Evolutionary conservation across 2,329 filamentous ascomycete species (phyloP).

Genomic region (Penicillium hesseltinei): DNA sequence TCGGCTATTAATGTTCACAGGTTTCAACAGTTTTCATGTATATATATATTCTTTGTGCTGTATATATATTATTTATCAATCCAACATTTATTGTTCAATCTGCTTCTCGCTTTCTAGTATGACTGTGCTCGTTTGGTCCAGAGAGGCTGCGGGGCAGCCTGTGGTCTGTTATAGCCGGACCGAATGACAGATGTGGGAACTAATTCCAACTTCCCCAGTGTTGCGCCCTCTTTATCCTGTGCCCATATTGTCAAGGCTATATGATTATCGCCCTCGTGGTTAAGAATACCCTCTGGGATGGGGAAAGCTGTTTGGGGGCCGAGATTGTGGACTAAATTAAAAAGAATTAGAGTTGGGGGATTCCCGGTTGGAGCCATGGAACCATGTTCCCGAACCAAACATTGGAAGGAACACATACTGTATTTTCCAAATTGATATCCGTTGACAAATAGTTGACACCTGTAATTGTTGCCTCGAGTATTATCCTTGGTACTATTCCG

Average conservation of each 20-base stretch:
- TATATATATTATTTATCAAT: background rate
- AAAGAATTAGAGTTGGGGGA: background rate
- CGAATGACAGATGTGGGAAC: constrained; percentile 3
- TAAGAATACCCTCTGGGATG: constrained; percentile 52
- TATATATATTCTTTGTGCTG: background rate
- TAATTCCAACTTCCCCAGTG: constrained; percentile 27
- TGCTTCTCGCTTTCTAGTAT: constrained; percentile 4
- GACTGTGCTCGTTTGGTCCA: constrained; percentile 7
- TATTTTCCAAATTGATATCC: constrained; percentile 57
- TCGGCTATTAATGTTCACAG: background rate
- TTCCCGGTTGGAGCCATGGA: background rate
- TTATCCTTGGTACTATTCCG: background rate
- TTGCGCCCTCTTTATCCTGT: constrained; percentile 42
- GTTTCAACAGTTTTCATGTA: background rate
- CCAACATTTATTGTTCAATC: background rate
- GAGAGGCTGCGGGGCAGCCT: constrained; percentile 5
- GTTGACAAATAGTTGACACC: constrained; percentile 51
- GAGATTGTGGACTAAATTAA: constrained; percentile 45
- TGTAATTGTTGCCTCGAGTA: constrained; percentile 28
- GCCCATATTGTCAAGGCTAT: constrained; percentile 50
- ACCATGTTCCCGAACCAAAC: background rate
- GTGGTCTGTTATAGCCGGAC: constrained; percentile 12
- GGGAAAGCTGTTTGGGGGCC: constrained; percentile 53
- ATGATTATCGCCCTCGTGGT: constrained; percentile 51
- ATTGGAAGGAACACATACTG: constrained; percentile 12